Base-by-base conservation (phyloP, 495 filamentous ascomycete genomes). In the Penicillium manginii region DNA sequence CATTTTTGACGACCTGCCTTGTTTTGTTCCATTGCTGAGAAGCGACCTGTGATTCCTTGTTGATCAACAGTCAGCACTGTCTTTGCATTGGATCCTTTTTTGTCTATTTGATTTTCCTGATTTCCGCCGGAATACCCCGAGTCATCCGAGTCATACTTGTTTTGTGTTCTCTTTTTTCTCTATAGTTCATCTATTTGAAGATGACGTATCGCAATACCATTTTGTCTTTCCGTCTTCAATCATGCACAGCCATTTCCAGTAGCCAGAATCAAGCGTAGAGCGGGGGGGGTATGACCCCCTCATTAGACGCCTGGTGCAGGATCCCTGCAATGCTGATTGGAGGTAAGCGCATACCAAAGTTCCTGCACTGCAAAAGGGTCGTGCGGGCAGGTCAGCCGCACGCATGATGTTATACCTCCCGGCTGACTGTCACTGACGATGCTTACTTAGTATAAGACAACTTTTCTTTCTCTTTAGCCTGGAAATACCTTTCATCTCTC, bases 321-420 rank as follows among this genome's bases (percentile, higher is more conserved):
- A 37, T 15, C 15, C 32, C 35, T 17, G 33, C 56, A 39, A 35
- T 22, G 17, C 29, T 68, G 47, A 66, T 61, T 66, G 65, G 62
- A 31, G 58, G 47, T 43, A 49, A 26, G 52, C 42, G 45, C 66
- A 68, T 68, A 40, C 57, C 51, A 55, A 33, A 57, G 37, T 56
- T 59, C 32, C 21, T 50, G 55, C 35, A 4, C 47, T 33, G 42
- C 53, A 22, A 46, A 37, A 58, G 61, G 61, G 64, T 65, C 67
- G 64, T 70, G 67, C 59, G 67, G 47, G 40, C 61, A 55, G 57
- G 67, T 70, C 67, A 70, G 58, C 67, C 64, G 67, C 67, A 50
- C 57, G 15, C 61, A 55, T 70, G 54, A 59, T 35, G 23, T 32
- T n/a, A 8, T 32, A 6, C n/a, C 40, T n/a, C 40, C 40, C 32